Base-by-base conservation (phyloP, 2,329 filamentous ascomycete species). In the Penicillium crustosum region DNA sequence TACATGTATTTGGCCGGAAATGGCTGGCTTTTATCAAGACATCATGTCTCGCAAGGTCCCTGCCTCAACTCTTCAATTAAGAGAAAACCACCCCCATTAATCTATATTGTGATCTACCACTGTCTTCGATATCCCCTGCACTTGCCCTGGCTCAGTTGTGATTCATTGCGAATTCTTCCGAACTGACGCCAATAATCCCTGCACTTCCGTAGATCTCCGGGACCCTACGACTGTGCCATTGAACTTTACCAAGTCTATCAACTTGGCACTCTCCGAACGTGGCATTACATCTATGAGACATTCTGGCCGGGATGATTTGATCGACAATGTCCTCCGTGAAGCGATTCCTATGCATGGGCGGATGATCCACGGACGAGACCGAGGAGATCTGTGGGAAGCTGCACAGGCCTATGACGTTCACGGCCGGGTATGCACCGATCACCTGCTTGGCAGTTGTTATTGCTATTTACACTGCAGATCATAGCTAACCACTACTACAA, bases 161-260 rank as follows among this genome's bases (percentile, higher is more conserved):
- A 50, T 53, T 39, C 51, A 44, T 61, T 52, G 54, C 61, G 59
- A 60, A 58, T 57, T 49, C 29, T 54, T 35, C 59, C 61, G 59
- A 56, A 49, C 41, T 35, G 58, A 61, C 55, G 43, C 49, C 57
- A 55, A 59, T 57, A 61, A 58, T 60, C 53, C 48, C n/a, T 44
- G 45, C 29, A 42, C 52, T 27, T 66, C 64, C 58, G 49, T 63
- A 97, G 94, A 99, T 78, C 86, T 97, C 49, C 87, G 94, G 41
- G 87, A 95, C 72, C 87, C 89, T 2, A 83, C 86, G 2, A 96
- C 90, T 0, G 86, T 87, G 31, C 93, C 93, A 3, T 82, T 97
- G 60, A 97, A 97, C 76, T 97, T 97, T 72, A 96, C 93, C 60
- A 96, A 92, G 74, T 97, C 94, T n/a, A 99, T 99, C 80, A 99